Evolutionary conservation across 177 flowering plant genomes (phyloP), one percentile per base, ranked within the genome.

Genomic region (Tripterygium wilfordii): DNA sequence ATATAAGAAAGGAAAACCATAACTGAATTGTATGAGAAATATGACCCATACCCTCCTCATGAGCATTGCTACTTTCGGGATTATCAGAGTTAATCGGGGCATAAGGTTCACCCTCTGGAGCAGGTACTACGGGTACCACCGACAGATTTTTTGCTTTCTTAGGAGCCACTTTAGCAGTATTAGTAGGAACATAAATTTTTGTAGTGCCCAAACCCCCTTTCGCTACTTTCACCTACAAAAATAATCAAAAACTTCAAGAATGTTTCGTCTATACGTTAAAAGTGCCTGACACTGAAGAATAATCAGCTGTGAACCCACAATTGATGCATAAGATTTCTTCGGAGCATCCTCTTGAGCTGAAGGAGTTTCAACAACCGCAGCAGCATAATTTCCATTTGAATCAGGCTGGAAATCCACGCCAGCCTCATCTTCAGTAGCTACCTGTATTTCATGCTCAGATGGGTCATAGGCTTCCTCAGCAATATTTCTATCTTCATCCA

Each of bases 321-420:
- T 80, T 51, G 76, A 78, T 10, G 87, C 87, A 76, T 80, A 80
- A 17, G 87, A 80, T 49, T 75, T 75, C 54, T 78, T 78, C 30
- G 69, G 79, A 54, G 72, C 65, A 59, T 78, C 79, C 15, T 69
- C 81, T 45, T 51, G 52, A 36, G 50, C 52, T 18, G 67, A 25
- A 42, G 70, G 49, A 30, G 68, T 41, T 31, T 76, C 80, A 18
- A 37, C 55, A 38, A 18, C 63, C 21, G 39, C 32, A 14, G 67
- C 36, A 30, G 16, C 20, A 3, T 60, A 65, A 49, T 58, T 54
- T 44, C 55, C 75, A 61, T 29, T 54, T 21, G 57, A 27, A 22
- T 49, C 50, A 51, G 69, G 12, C n/a, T 48, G 57, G 36, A 52
- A 21, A 42, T 64, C 77, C 30, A 45, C 42, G 29, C 42, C 35